Evolutionary conservation across 2,329 filamentous ascomycete genomes (phyloP).

Genomic region (Colletotrichum ledebouriae): DNA sequence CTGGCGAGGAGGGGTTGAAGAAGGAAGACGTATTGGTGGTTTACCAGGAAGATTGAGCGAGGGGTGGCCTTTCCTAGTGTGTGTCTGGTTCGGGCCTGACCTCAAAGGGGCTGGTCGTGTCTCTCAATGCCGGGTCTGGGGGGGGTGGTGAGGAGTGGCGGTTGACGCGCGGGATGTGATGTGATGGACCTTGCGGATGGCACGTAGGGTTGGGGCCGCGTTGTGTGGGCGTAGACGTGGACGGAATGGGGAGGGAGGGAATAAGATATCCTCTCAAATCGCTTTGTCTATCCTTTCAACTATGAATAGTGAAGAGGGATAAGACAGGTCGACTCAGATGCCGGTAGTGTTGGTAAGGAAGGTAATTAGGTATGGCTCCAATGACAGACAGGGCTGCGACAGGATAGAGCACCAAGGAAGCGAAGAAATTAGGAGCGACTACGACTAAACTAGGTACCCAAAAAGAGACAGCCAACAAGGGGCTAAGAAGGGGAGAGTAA

Average conservation of each 20-base stretch:
- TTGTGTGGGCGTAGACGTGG: not conserved
- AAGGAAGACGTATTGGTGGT: constrained; percentile 28
- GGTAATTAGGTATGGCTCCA: constrained; percentile 20
- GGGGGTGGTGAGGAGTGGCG: constrained; percentile 19
- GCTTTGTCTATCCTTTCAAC: constrained; percentile 7
- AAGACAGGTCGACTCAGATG: constrained; percentile 6
- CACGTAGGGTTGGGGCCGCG: constrained; percentile 13
- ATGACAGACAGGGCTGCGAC: constrained; percentile 21
- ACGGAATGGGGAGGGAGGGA: constrained; percentile 9
- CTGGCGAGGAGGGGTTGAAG: constrained; percentile 15
- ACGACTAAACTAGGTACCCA: constrained; percentile 18
- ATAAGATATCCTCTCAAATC: constrained; percentile 1
- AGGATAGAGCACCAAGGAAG: constrained; percentile 17
- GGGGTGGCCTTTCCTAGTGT: not conserved
- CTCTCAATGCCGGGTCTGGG: constrained; percentile 12
- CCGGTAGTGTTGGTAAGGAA: constrained; percentile 2
- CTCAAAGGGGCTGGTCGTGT: constrained; percentile 13
- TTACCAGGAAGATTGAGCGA: constrained; percentile 3
- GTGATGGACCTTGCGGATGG: constrained; percentile 12
- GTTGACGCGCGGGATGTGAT: constrained; percentile 4
- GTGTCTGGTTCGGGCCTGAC: not conserved
- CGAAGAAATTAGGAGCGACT: constrained; percentile 26
- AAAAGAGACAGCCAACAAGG: constrained; percentile 24
- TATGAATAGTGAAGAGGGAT: constrained; percentile 9
- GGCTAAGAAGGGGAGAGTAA: constrained; percentile 13